Base-by-base conservation (phyloP, 192 early-diverging fungal species). In the Linnemannia elongata region DNA sequence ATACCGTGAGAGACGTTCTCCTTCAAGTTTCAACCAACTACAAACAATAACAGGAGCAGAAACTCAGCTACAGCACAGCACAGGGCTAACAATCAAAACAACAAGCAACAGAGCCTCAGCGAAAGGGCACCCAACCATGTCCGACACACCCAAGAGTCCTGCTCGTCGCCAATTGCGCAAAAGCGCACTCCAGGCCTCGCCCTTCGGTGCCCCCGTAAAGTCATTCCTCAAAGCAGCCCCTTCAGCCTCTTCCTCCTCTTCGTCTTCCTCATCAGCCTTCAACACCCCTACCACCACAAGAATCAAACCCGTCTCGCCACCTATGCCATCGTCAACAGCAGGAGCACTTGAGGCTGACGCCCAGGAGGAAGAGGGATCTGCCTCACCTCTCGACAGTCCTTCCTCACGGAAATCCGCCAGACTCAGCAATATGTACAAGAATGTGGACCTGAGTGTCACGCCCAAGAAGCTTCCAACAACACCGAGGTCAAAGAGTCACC, bases 111-210 rank as follows among this genome's bases (percentile, higher is more conserved):
- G 4, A 15, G 3, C 13, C 20, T 45, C 76, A 52, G 49, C 49
- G 13, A 52, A 52, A 52, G 49, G 49, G 18, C 4, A 20, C 1
- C 15, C 42, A n/a, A 69, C 24, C n/a, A 79, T 68, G 36, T 20
- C 69, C 38, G 47, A 44, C 18, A 73, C 74, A 42, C 20, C 78
- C 41, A 80, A 86, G 52, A 86, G 78, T 44, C 78, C 84, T n/a
- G 79, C 71, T 10, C 52, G 79, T 42, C 72, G 84, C 42, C 79
- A 81, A 33, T 69, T 86, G 71, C 78, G 84, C 12, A 86, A 81
- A 38, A 81, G 84, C 49, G 79, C 79, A 12, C 75, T 86, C 15
- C 79, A 80, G n/a, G 78, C 84, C 1, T 86, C 84, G 10, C 84
- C 84, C n/a, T 86, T 86, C 69, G 84, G 84, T 5, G 60, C 75